phyloP scores from a whole-genome alignment of 2,329 filamentous ascomycete genomes.

The Parascedosporium putredinis region DNA sequence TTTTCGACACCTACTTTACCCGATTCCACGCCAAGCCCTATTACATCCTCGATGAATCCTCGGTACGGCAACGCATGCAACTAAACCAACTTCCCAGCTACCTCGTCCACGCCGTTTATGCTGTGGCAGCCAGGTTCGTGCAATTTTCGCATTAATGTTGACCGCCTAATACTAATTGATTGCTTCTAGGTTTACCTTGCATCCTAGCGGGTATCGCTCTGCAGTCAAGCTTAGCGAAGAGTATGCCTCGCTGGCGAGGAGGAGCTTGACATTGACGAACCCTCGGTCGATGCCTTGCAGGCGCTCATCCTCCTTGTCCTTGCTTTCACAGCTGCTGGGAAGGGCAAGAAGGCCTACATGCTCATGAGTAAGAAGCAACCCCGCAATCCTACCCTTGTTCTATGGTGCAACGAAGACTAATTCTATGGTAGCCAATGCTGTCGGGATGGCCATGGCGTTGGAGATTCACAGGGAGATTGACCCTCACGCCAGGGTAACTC shows the following conservation, averaged over 20 bases:
- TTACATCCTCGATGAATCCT: slow-evolving; percentile 68
- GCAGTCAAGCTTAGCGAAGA: slow-evolving; percentile 61
- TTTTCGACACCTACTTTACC: slow-evolving; percentile 70
- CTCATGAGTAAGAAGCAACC: slow-evolving; percentile 51
- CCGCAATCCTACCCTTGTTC: not conserved
- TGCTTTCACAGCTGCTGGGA: slow-evolving; percentile 66
- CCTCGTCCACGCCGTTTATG: slow-evolving; percentile 46
- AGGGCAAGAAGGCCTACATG: slow-evolving; percentile 82
- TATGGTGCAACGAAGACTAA: slow-evolving; percentile 21
- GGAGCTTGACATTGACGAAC: slow-evolving; percentile 70
- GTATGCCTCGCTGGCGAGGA: slow-evolving; percentile 58
- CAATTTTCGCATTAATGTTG: not conserved
- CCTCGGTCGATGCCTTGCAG: slow-evolving; percentile 68
- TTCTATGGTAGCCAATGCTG: slow-evolving; percentile 52
- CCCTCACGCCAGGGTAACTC: slow-evolving; percentile 46
- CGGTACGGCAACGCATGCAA: slow-evolving; percentile 61
- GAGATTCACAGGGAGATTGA: slow-evolving; percentile 72
- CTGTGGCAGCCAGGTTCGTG: slow-evolving; percentile 50
- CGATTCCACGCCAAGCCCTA: slow-evolving; percentile 75
- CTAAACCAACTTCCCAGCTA: slow-evolving; percentile 52
- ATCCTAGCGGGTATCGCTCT: slow-evolving; percentile 56
- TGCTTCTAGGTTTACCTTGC: slow-evolving; percentile 53
- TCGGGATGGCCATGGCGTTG: slow-evolving; percentile 74
- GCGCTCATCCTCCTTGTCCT: slow-evolving; percentile 64
- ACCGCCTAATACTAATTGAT: slow-evolving; percentile 6